Evolutionary conservation across 164 flowering plant species (phyloP), one percentile per base, ranked within the genome.

Genomic region (Pachysandra terminalis): DNA sequence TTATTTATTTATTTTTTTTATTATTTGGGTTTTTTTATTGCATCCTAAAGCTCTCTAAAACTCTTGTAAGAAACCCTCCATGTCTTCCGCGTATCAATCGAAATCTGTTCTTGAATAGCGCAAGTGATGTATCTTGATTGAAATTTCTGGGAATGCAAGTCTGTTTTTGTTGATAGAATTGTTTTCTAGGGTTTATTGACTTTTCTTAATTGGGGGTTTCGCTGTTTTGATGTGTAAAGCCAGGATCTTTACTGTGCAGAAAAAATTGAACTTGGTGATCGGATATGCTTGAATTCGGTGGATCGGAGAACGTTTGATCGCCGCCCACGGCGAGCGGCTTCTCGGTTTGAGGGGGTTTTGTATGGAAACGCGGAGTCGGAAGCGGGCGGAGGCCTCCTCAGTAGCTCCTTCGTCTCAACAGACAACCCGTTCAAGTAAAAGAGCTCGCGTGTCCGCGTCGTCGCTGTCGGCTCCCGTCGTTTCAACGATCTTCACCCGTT

Each of bases 291-390:
- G 64, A 58, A 60, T 56, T 53, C 57, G 51, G 69, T 61, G 73
- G 80, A 72, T 82, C 88, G 68, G 73, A 65, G 70, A 71, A 61
- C 41, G 77, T 65, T 74, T 83, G 87, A 84, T 86, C 88, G 87
- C 86, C 87, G 83, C 81, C 53, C 51, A 28, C 64, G 79, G 78
- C 73, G 83, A 69, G 70, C 78, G 74, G 68, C 69, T 52, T 56
- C 67, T 32, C 70, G 71, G 53, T 71, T 55, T 61, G 67, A 59
- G 75, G 74, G 79, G 80, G 53, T 80, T 75, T 91, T 96, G 98
- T 96, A 96, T 93, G 99, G 99, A 96, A 96, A 93, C 96, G 82
- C 92, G 99, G 66, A 90, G 99, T 84, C 97, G 98, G 72, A 96
- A 96, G 91, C 88, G 98, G 92, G 98, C 97, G 89, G 99, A 93